Evolutionary conservation across 1,284 basidiomycete genomes (phyloP).

Genomic region (Heterobasidion parviporum): DNA sequence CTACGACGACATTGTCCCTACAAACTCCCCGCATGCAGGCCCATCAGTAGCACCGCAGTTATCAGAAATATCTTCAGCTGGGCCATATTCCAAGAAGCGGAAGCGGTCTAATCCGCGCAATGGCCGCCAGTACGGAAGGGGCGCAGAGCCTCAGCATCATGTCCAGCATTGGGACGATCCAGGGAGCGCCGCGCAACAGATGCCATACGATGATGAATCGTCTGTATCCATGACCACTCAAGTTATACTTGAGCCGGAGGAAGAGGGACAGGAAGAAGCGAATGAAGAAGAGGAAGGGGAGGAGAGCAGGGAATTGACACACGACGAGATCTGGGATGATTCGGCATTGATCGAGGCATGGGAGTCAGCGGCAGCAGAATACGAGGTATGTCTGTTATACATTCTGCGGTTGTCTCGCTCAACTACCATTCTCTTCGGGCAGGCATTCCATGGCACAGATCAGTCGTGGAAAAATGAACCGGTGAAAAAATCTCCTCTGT

Average conservation of each 20-base stretch:
- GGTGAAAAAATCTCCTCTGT: conserved; percentile 65
- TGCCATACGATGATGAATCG: conserved; percentile 21
- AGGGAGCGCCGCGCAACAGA: conserved; percentile 17
- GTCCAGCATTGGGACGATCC: conserved; percentile 35
- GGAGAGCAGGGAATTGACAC: conserved; percentile 53
- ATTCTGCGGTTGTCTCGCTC: not conserved
- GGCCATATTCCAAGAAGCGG: conserved; percentile 33
- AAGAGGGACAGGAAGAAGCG: conserved; percentile 8
- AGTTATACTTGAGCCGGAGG: conserved; percentile 14
- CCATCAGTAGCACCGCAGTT: not conserved
- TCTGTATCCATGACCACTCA: conserved; percentile 3
- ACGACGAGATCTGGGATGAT: conserved; percentile 78
- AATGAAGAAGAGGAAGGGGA: conserved; percentile 28
- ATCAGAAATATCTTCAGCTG: not conserved
- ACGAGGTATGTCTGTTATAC: conserved; percentile 37
- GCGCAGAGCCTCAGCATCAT: conserved; percentile 10
- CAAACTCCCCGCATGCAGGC: not conserved
- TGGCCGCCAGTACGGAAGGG: conserved; percentile 8
- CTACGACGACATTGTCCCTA: conserved; percentile 2
- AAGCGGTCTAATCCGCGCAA: conserved; percentile 30
- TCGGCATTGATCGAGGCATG: conserved; percentile 72
- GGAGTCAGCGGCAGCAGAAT: conserved; percentile 74
- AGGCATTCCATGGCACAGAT: conserved; percentile 61
- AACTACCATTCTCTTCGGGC: conserved; percentile 4
- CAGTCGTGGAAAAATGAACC: conserved; percentile 66